Percentiles rank a stretch among this genome's conserved stretches.
phyloP scores from a whole-genome alignment of 768 basidiomycete genomes.

The Chalciporus sphaerocephalus region DNA sequence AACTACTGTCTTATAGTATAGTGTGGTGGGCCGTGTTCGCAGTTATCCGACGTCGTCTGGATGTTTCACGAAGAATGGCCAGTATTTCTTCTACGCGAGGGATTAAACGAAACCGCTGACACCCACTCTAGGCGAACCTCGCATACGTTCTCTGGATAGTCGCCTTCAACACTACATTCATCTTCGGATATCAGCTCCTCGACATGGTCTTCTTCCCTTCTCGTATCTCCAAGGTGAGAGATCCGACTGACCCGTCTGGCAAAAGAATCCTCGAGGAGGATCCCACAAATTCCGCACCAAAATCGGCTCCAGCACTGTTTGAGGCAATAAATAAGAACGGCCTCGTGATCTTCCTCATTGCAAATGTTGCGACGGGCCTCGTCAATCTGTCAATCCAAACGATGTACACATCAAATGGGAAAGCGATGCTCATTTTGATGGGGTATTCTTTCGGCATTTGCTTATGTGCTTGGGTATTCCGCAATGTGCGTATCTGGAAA shows the following conservation, averaged over 20 bases:
- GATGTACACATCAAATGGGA: constrained; percentile 62
- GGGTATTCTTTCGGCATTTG: constrained; percentile 59
- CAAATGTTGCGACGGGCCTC: constrained; percentile 82
- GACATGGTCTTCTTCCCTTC: constrained; percentile 67
- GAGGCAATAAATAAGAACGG: constrained; percentile 83
- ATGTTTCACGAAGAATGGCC: constrained; percentile 61
- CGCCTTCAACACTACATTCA: constrained; percentile 83
- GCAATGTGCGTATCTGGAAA: constrained; percentile 33
- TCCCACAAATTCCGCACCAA: constrained; percentile 14
- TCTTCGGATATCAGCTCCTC: constrained; percentile 74
- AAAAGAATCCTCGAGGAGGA: constrained; percentile 25
- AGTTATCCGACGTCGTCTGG: constrained; percentile 27
- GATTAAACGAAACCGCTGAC: neutral
- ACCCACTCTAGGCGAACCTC: constrained; percentile 65
- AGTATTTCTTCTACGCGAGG: constrained; percentile 21
- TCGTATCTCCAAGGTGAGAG: constrained; percentile 28
- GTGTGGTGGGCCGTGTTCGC: constrained; percentile 74
- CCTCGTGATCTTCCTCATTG: constrained; percentile 74
- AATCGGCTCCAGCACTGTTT: constrained; percentile 49
- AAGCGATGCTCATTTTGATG: constrained; percentile 59
- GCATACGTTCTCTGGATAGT: constrained; percentile 87
- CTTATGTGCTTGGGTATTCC: constrained; percentile 56
- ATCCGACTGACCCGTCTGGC: constrained; percentile 21
- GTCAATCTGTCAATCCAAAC: constrained; percentile 77
- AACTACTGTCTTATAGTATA: constrained; percentile 70